phyloP scores from a whole-genome alignment of 768 basidiomycete genomes.

The Harrya chromipes region DNA sequence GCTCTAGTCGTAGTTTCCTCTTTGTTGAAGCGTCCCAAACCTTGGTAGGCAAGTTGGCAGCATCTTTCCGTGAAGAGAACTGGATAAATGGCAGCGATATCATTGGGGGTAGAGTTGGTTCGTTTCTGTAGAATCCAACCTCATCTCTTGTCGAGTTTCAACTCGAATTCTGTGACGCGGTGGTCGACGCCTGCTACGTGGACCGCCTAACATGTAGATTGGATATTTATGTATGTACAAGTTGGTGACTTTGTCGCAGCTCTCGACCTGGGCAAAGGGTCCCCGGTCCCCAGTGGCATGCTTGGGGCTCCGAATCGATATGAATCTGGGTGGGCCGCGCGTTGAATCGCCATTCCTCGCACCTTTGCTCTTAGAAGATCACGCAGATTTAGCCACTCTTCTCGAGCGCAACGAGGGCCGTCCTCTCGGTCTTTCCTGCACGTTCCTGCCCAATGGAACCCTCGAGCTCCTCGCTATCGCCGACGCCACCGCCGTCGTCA shows the following conservation, averaged over 20 bases:
- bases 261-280: too few relatives aligned
- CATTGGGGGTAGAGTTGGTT: not conserved
- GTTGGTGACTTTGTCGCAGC: too few relatives aligned
- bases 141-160: too few relatives aligned
- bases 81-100: slow-evolving; percentile 18
- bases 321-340: not conserved
- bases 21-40: slow-evolving; percentile 15
- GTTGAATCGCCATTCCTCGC: not conserved
- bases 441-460: slow-evolving; percentile 18
- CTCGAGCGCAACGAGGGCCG: slow-evolving; percentile 33
- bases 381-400: slow-evolving; percentile 16
- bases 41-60: slow-evolving; percentile 25
- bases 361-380: slow-evolving; percentile 14
- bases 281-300: too few relatives aligned
- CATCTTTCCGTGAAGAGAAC: not conserved
- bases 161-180: too few relatives aligned
- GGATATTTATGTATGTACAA: too few relatives aligned
- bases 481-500: slow-evolving; percentile 24
- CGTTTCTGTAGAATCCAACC: too few relatives aligned
- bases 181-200: too few relatives aligned
- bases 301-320: not conserved
- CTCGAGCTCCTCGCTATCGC: slow-evolving; percentile 30
- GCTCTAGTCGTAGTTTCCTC: slow-evolving; percentile 43
- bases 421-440: slow-evolving; percentile 29
- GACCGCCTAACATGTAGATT: too few relatives aligned